Percentiles rank a stretch among this genome's conserved stretches.
These are phyloP conservation scores for Thecaphora thlaspeos DNA, from an alignment of 1,284 basidiomycete genomes.

Conservation along the genomic window DNA sequence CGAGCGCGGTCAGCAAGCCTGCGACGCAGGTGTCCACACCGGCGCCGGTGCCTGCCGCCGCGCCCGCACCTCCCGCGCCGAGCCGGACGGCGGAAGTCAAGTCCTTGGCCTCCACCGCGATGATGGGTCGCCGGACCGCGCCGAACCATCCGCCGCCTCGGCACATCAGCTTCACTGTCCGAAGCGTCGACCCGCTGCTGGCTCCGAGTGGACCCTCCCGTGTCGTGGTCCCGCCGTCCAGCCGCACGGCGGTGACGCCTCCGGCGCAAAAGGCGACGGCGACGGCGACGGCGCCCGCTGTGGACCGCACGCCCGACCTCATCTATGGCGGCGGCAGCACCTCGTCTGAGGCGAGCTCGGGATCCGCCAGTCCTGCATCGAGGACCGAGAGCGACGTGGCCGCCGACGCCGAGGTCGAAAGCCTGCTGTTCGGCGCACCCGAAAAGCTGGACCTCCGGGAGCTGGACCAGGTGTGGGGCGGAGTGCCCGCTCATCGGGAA, in stretches of 20 bases:
- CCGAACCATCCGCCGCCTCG: not conserved
- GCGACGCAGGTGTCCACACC: too few relatives aligned
- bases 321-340: conserved; percentile 14
- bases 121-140: not conserved
- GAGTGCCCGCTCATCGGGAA: too few relatives aligned
- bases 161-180: conserved; percentile 1
- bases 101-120: too few relatives aligned
- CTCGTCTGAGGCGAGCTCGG: conserved; percentile 20
- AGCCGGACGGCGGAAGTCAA: not conserved
- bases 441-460: conserved; percentile 35
- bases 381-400: conserved; percentile 11
- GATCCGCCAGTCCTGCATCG: conserved; percentile 23
- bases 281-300: not conserved
- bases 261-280: not conserved
- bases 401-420: conserved; percentile 29
- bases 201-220: not conserved
- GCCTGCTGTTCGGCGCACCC: conserved; percentile 28
- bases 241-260: not conserved
- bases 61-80: not conserved
- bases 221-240: not conserved
- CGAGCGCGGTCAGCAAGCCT: not conserved
- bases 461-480: conserved; percentile 30
- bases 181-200: not conserved
- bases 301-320: conserved; percentile 18
- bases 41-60: not conserved